These are phyloP conservation scores for Annulohypoxylon moriforme DNA, from an alignment of 495 filamentous ascomycete genomes.

Conservation along the genomic window DNA sequence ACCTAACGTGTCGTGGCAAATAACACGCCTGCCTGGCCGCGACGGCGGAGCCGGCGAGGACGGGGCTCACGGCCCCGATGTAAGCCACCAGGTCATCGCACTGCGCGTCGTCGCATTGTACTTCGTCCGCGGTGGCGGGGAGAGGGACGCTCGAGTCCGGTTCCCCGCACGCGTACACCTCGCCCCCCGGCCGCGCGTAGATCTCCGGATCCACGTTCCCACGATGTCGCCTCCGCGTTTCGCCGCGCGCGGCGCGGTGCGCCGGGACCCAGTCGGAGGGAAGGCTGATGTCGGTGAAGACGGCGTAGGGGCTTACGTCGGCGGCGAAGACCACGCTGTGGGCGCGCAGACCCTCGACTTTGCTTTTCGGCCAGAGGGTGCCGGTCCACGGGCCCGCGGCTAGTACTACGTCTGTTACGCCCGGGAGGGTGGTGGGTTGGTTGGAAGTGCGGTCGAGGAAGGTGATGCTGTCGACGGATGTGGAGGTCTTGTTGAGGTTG, in stretches of 20 bases:
- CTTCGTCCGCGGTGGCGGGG: conserved; percentile 78
- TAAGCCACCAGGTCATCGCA: conserved; percentile 93
- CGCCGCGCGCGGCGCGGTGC: conserved; percentile 54
- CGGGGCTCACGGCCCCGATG: conserved; percentile 78
- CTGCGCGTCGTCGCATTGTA: conserved; percentile 77
- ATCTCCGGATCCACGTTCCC: conserved; percentile 87
- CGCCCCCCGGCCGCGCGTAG: conserved; percentile 87
- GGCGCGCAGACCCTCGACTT: conserved; percentile 83
- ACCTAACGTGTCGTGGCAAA: conserved; percentile 76
- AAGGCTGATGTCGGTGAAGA: conserved; percentile 90
- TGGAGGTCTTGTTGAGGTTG: conserved; percentile 62
- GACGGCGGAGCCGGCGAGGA: conserved; percentile 80
- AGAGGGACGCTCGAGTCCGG: conserved; percentile 81
- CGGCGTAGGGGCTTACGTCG: conserved; percentile 84
- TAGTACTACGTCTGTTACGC: conserved; percentile 84
- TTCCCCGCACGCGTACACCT: conserved; percentile 93
- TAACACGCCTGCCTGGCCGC: conserved; percentile 93
- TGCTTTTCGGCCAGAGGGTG: conserved; percentile 75
- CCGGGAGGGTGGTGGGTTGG: conserved; percentile 64
- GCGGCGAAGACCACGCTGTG: conserved; percentile 89
- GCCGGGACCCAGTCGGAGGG: conserved; percentile 67
- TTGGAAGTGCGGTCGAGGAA: conserved; percentile 76
- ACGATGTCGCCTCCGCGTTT: conserved; percentile 65
- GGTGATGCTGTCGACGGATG: conserved; percentile 73
- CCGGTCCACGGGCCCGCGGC: conserved; percentile 93